phyloP scores from a whole-genome alignment of 1,139 yeast species.

The Pichia kudriavzevii region DNA sequence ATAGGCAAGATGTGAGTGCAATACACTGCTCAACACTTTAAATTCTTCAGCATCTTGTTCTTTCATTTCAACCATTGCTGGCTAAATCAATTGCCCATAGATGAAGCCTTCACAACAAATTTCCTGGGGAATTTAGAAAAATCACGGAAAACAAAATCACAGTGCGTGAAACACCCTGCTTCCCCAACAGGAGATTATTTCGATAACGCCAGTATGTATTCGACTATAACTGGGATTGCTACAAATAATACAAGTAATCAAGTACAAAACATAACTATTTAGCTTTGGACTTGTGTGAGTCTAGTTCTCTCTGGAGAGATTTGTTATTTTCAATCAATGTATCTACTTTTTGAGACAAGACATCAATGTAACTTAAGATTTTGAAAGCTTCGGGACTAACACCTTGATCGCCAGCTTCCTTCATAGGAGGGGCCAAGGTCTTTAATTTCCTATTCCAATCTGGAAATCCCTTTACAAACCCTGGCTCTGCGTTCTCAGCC shows the following conservation, averaged over 20 bases:
- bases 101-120: no score
- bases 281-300: no score
- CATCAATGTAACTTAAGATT: slow-evolving; percentile 43
- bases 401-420: slow-evolving; percentile 46
- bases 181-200: no score
- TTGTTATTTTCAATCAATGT: slow-evolving; percentile 38
- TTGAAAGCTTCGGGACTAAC: slow-evolving; percentile 62
- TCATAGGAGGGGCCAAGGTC: slow-evolving; percentile 48
- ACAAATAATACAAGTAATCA: neutral
- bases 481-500: slow-evolving; percentile 70
- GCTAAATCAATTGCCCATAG: no score
- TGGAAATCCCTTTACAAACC: slow-evolving; percentile 44
- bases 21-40: slow-evolving; percentile 24
- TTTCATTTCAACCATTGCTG: no score
- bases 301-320: slow-evolving; percentile 26
- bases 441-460: slow-evolving; percentile 45
- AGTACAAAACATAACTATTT: neutral
- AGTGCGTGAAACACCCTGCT: no score
- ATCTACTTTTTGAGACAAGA: slow-evolving; percentile 37
- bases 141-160: no score
- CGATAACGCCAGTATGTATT: no score
- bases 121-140: no score
- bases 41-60: slow-evolving; percentile 21
- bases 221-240: no score
- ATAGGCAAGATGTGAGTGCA: slow-evolving; percentile 26